Conservation (phyloP, 225 moss, liverwort and hornwort species). For the Anthoceros angustus region DNA sequence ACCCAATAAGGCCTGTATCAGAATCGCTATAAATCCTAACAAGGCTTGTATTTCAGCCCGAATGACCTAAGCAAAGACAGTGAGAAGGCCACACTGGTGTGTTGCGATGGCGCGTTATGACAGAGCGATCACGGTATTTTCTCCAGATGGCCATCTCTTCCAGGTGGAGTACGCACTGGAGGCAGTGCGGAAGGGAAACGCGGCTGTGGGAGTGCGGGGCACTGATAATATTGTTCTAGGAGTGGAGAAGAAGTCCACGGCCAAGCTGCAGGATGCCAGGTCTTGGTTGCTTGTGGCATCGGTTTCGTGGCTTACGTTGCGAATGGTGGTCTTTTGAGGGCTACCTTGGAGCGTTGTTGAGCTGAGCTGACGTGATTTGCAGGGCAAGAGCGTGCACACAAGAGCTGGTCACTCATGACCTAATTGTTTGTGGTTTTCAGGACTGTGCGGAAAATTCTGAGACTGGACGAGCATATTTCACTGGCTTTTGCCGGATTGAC, state of each 20-base stretch:
- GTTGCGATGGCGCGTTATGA: slow-evolving; percentile 72
- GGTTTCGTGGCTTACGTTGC: not conserved
- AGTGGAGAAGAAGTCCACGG: slow-evolving; percentile 93
- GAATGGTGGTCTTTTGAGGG: not conserved
- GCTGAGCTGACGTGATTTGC: no score
- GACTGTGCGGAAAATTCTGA: slow-evolving; percentile 79
- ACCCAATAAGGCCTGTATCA: no score
- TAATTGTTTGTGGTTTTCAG: slow-evolving; percentile 30
- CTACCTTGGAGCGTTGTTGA: not conserved
- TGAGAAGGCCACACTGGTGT: no score
- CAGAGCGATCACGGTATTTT: slow-evolving; percentile 92
- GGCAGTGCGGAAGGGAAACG: slow-evolving; percentile 85
- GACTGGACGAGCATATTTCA: slow-evolving; percentile 91
- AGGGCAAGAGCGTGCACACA: no score
- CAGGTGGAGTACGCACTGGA: slow-evolving; percentile 96
- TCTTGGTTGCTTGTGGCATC: slow-evolving; percentile 11
- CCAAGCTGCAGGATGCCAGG: slow-evolving; percentile 95
- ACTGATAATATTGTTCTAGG: slow-evolving; percentile 89
- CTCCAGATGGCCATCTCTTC: slow-evolving; percentile 87
- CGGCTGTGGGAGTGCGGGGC: slow-evolving; percentile 79
- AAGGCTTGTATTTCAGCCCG: no score
- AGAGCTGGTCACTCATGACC: not conserved
- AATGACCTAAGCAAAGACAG: no score
- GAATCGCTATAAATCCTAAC: no score
- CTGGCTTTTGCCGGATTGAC: slow-evolving; percentile 91